These are phyloP conservation scores for Aspergillus conjunctus DNA, from an alignment of 495 filamentous ascomycete genomes.

Conservation along the genomic window DNA sequence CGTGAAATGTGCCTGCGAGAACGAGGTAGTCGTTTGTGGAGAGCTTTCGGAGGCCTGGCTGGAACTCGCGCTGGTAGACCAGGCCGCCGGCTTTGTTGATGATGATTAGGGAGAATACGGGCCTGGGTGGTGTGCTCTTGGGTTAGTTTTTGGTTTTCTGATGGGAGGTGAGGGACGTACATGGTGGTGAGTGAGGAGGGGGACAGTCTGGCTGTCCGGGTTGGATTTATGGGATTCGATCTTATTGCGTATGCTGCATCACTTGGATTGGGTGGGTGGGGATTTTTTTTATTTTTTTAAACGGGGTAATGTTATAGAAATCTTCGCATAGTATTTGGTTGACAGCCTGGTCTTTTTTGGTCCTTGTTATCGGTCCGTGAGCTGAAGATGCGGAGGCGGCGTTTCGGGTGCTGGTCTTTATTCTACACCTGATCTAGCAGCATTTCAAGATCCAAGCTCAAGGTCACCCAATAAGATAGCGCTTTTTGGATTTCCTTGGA, in stretches of 20 bases:
- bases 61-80: constrained; percentile 92
- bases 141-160: neutral
- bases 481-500: too few species aligned
- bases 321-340: neutral
- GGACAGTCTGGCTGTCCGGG: neutral
- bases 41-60: constrained; percentile 78
- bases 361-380: neutral
- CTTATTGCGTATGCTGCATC: neutral
- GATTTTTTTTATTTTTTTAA: neutral
- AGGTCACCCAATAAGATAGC: too few species aligned
- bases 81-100: constrained; percentile 98
- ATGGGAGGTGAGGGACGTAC: neutral
- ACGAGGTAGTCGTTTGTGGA: constrained; percentile 94
- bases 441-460: neutral
- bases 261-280: neutral
- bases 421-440: neutral
- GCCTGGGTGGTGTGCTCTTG: constrained; percentile 55
- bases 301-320: neutral
- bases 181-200: neutral
- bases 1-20: constrained; percentile 97
- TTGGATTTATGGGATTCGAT: neutral
- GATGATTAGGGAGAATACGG: constrained; percentile 89
- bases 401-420: neutral
- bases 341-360: neutral
- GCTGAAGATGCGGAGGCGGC: neutral